Evolutionary conservation across 2,329 filamentous ascomycete species (phyloP).

Genomic region (Fusarium newnesense): DNA sequence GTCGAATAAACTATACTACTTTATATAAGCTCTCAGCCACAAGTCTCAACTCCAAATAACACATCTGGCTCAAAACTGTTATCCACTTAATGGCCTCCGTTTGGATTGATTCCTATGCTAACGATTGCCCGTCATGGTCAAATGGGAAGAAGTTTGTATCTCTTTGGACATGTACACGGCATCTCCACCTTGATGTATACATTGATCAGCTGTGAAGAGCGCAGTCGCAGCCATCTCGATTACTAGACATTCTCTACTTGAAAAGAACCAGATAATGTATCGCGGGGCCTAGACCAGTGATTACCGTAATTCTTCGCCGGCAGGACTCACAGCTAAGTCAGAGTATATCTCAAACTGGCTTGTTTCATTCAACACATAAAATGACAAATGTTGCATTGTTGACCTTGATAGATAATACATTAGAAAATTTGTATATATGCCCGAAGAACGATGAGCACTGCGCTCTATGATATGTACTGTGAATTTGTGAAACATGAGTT

Average conservation of each 20-base stretch:
- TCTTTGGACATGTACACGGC: not conserved
- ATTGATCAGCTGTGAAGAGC: not conserved
- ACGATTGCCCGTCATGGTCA: no score
- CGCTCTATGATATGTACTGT: not conserved
- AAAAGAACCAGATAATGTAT: no score
- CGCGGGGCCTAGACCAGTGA: rapidly evolving
- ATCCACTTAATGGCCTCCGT: no score
- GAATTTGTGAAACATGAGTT: not conserved
- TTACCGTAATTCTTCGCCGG: not conserved
- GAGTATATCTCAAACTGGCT: not conserved
- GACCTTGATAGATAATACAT: not conserved
- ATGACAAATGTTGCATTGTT: rapidly evolving
- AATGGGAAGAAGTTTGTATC: not conserved
- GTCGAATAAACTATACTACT: no score
- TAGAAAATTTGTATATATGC: not conserved
- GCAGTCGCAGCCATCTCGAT: not conserved
- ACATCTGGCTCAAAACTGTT: no score
- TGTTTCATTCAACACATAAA: rapidly evolving
- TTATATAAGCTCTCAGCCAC: no score
- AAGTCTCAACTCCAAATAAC: no score
- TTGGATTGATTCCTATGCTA: no score
- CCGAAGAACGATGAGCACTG: not conserved
- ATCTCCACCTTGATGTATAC: not conserved
- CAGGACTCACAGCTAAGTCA: no score
- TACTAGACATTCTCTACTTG: rapidly evolving